Evolutionary conservation across 208 protist genomes (phyloP).

Genomic region (Naegleria fowleri): DNA sequence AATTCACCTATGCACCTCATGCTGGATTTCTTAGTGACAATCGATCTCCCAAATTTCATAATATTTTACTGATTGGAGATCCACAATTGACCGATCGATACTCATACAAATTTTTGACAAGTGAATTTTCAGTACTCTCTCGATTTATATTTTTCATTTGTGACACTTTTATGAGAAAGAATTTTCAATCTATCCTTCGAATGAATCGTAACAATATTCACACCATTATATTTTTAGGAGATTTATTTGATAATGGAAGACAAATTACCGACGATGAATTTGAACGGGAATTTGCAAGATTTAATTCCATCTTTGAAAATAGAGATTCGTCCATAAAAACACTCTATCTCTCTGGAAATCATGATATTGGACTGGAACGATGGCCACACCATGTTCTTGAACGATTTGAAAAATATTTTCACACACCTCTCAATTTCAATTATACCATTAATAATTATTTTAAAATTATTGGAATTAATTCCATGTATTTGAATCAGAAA

Average conservation of each 20-base stretch:
- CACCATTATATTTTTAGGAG: background rate
- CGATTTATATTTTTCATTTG: background rate
- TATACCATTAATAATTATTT: background rate
- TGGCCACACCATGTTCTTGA: background rate
- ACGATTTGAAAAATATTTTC: background rate
- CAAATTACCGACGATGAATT: background rate
- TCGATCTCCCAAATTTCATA: background rate
- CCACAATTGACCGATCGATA: background rate
- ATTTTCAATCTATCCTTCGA: background rate
- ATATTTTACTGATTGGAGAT: slow-evolving; percentile 7
- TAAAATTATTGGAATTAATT: background rate
- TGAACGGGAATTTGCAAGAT: background rate
- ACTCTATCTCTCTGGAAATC: background rate
- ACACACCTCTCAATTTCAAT: background rate
- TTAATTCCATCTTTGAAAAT: background rate
- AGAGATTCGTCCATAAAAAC: background rate
- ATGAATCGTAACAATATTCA: background rate
- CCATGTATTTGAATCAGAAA: background rate
- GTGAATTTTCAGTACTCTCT: background rate
- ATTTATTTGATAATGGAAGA: background rate
- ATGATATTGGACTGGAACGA: background rate
- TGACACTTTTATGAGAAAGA: background rate
- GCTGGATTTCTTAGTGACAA: background rate
- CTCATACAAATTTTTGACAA: background rate
- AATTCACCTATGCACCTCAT: background rate